These are phyloP conservation scores for Fraxinus albicans DNA, from an alignment of 305 asterid species.

Conservation along the genomic window DNA sequence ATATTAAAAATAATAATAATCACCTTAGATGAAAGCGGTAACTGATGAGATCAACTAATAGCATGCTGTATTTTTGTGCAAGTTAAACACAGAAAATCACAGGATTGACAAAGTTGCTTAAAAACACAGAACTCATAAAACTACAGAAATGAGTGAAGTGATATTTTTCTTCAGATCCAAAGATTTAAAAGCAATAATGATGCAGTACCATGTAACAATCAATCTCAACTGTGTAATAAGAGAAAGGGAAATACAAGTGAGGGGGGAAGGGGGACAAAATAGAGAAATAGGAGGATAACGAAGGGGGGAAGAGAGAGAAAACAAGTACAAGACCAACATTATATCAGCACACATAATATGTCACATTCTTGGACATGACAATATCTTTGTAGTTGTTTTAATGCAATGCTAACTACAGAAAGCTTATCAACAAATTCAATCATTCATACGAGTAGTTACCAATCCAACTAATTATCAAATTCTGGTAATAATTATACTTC, in stretches of 20 bases:
- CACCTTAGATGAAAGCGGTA: conserved; percentile 10
- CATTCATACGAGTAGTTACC: not conserved
- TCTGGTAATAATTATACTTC: not conserved
- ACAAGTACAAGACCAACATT: not conserved
- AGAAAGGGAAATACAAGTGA: not conserved
- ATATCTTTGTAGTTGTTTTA: not conserved
- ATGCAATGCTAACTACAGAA: not conserved
- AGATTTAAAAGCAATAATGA: not conserved
- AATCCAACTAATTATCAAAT: not conserved
- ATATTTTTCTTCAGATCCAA: conserved; percentile 2
- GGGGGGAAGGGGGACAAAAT: not conserved
- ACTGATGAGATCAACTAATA: not conserved
- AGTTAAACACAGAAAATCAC: not conserved
- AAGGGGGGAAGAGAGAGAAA: not conserved
- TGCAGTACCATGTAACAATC: not conserved
- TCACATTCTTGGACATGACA: not conserved
- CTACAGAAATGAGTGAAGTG: conserved; percentile 20
- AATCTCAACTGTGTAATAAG: not conserved
- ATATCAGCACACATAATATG: not conserved
- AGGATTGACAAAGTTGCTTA: not conserved
- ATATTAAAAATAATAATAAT: not conserved
- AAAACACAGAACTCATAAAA: not conserved
- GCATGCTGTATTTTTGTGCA: not conserved
- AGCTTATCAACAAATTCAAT: not conserved
- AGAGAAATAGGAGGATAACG: not conserved